These are phyloP conservation scores for Linum trigynum DNA, from an alignment of 345 rosid genomes.

Conservation along the genomic window DNA sequence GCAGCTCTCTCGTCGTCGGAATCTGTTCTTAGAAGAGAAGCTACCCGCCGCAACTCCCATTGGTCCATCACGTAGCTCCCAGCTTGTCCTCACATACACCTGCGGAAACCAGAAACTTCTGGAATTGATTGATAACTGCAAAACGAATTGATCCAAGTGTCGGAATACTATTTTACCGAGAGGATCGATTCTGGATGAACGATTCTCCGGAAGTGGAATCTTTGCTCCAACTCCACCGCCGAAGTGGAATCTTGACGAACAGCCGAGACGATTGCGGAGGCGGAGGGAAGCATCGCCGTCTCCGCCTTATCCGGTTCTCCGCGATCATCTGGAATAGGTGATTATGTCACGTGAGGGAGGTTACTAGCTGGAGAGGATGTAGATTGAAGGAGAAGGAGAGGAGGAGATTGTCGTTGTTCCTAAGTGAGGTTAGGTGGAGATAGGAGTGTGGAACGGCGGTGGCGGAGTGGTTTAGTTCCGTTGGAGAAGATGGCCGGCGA, in stretches of 20 bases:
- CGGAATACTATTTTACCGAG: conserved; percentile 33
- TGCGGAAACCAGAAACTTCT: conserved; percentile 9
- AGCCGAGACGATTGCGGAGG: conserved; percentile 68
- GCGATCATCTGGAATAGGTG: conserved; percentile 22
- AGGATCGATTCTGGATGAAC: conserved; percentile 64
- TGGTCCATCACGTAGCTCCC: conserved; percentile 95
- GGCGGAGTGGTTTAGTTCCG: background rate
- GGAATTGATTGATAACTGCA: background rate
- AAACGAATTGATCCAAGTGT: background rate
- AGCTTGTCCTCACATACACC: conserved; percentile 86
- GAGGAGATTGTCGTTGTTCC: conserved; percentile 16
- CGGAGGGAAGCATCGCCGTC: conserved; percentile 41
- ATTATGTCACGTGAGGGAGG: conserved; percentile 41
- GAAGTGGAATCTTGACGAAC: conserved; percentile 55
- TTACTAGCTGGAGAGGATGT: conserved; percentile 1
- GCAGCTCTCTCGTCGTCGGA: conserved; percentile 53
- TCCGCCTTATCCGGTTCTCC: conserved; percentile 14
- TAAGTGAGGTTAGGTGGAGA: conserved; percentile 9
- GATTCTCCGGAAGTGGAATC: conserved; percentile 60
- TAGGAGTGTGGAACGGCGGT: conserved; percentile 23
- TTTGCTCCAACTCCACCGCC: conserved; percentile 63
- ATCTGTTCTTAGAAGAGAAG: conserved; percentile 40
- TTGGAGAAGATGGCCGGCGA: background rate
- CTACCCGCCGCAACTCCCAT: conserved; percentile 68
- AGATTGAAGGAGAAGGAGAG: conserved; percentile 22